Percentiles rank a stretch among this genome's conserved stretches.
Evolutionary conservation across 805 yeast species (phyloP).

Genomic region (Saccharomycopsis fodiens): DNA sequence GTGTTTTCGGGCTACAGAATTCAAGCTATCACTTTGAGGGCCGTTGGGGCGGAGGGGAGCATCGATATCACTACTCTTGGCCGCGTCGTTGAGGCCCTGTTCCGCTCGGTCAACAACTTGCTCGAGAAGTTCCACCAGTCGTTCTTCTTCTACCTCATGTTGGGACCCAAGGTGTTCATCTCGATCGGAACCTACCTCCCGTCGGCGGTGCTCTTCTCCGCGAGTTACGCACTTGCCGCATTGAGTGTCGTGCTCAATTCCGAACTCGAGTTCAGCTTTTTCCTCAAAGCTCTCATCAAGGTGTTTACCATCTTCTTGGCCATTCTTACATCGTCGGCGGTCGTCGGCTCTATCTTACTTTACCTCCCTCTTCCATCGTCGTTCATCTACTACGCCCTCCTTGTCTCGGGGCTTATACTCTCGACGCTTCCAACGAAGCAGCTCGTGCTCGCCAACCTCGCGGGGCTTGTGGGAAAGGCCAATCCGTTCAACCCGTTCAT

Average conservation of each 20-base stretch:
- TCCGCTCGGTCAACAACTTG: slow-evolving; percentile 84
- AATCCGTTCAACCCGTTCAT: slow-evolving; percentile 17
- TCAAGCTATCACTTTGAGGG: slow-evolving; percentile 78
- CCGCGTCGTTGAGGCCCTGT: slow-evolving; percentile 76
- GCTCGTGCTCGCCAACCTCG: slow-evolving; percentile 11
- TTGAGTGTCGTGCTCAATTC: slow-evolving; percentile 46
- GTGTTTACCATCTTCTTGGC: slow-evolving; percentile 29
- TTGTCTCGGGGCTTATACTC: slow-evolving; percentile 64
- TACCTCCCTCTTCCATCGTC: slow-evolving; percentile 33
- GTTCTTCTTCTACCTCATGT: slow-evolving; percentile 80
- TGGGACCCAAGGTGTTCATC: slow-evolving; percentile 74
- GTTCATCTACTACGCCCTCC: slow-evolving; percentile 55
- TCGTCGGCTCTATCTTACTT: slow-evolving; percentile 25
- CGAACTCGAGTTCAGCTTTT: slow-evolving; percentile 26
- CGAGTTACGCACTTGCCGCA: slow-evolving; percentile 63
- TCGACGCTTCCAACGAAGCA: slow-evolving; percentile 18
- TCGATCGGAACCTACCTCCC: slow-evolving; percentile 93
- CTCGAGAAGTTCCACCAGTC: slow-evolving; percentile 96
- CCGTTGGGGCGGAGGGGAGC: slow-evolving; percentile 48
- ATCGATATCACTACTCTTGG: slow-evolving; percentile 89
- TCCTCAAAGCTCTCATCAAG: slow-evolving; percentile 22
- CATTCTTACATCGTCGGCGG: slow-evolving; percentile 21
- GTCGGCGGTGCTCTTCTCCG: slow-evolving; percentile 65
- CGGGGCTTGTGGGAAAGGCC: neutral
- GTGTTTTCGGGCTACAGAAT: slow-evolving; percentile 95